Evolutionary conservation across 495 filamentous ascomycete species (phyloP).

Genomic region (Penicillium roqueforti): DNA sequence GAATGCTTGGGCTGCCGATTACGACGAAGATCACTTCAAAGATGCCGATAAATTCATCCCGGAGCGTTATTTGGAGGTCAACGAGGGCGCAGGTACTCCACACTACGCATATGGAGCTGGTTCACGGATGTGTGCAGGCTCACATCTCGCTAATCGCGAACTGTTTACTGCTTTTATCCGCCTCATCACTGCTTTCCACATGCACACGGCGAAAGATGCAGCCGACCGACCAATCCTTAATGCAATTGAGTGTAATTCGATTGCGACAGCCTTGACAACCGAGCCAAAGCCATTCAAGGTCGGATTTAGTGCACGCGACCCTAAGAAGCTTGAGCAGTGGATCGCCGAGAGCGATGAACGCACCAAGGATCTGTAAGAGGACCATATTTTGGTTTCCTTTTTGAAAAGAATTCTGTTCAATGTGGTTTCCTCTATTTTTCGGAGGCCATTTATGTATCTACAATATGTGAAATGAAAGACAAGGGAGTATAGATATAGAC

Average conservation of each 20-base stretch:
- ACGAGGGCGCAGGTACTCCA: constrained; percentile 56
- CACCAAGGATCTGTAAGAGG: constrained; percentile 48
- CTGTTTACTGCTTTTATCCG: constrained; percentile 64
- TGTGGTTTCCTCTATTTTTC: not conserved
- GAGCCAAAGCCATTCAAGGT: constrained; percentile 69
- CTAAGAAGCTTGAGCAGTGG: constrained; percentile 43
- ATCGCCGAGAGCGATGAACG: constrained; percentile 54
- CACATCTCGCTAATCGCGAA: constrained; percentile 63
- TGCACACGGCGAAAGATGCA: constrained; percentile 36
- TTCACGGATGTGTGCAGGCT: constrained; percentile 70
- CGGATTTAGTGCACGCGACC: constrained; percentile 47
- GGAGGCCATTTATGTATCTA: not conserved
- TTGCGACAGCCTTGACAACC: constrained; percentile 61
- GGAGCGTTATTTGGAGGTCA: constrained; percentile 59
- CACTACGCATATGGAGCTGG: constrained; percentile 71
- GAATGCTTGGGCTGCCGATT: constrained; percentile 68
- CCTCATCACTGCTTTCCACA: constrained; percentile 62
- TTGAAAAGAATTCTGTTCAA: not conserved
- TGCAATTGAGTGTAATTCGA: constrained; percentile 58
- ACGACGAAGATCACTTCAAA: constrained; percentile 62
- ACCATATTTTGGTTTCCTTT: too few species aligned
- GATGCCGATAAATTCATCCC: constrained; percentile 55
- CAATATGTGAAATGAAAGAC: not conserved
- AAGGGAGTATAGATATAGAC: not conserved
- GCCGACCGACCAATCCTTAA: constrained; percentile 54